phyloP scores from a whole-genome alignment of 148 eudicot species.

The Vaccinium macrocarpon region DNA sequence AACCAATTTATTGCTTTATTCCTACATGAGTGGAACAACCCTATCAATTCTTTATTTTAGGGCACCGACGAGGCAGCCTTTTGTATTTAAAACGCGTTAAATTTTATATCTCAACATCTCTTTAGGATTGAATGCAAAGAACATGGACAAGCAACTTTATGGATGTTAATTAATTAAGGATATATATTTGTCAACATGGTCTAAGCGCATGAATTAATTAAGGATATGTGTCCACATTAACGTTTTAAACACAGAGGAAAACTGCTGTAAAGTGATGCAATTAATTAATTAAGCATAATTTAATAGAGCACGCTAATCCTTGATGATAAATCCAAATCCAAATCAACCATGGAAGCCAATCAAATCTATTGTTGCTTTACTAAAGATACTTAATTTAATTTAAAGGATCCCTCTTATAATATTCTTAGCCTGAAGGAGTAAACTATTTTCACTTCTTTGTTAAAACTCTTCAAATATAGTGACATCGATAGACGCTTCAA shows the following conservation, averaged over 20 bases:
- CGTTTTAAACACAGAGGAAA: neutral
- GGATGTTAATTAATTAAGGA: too few species aligned
- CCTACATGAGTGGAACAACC: too few species aligned
- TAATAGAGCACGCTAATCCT: neutral
- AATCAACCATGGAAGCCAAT: neutral
- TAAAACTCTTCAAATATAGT: neutral
- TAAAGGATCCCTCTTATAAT: neutral
- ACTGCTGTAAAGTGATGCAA: neutral
- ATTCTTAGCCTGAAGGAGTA: neutral
- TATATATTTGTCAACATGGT: too few species aligned
- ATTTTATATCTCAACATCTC: neutral
- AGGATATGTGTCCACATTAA: too few species aligned
- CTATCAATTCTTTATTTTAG: too few species aligned
- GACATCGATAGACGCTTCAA: too few species aligned
- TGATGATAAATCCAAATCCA: slow-evolving; percentile 10
- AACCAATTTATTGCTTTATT: too few species aligned
- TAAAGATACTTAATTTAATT: neutral
- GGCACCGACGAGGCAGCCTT: too few species aligned
- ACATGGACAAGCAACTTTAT: too few species aligned
- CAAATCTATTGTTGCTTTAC: neutral
- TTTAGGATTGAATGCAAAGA: neutral
- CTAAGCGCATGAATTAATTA: too few species aligned
- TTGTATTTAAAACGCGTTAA: neutral
- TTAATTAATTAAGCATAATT: neutral
- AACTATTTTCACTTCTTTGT: neutral